Conservation (phyloP, 495 filamentous ascomycete species). For the Aspergillus egyptiacus region DNA sequence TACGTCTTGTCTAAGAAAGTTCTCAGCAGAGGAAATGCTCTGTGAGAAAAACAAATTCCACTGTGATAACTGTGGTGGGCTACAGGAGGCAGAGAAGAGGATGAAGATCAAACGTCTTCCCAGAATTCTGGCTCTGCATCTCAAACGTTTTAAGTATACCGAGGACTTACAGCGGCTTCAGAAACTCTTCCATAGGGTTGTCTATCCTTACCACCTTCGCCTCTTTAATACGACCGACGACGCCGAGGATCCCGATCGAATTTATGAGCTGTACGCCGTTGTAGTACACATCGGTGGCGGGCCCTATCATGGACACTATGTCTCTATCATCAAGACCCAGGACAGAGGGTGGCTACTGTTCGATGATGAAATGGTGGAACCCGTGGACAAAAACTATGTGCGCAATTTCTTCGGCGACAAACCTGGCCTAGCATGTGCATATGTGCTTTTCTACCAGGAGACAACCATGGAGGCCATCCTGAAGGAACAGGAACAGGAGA, state of each 20-base stretch:
- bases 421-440: slow-evolving; percentile 86
- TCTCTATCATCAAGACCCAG: slow-evolving; percentile 95
- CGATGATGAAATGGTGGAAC: slow-evolving; percentile 97
- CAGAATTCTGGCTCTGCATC: slow-evolving; percentile 81
- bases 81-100: slow-evolving; percentile 96
- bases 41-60: slow-evolving; percentile 98
- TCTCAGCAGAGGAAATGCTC: slow-evolving; percentile 97
- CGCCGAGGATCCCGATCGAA: slow-evolving; percentile 85
- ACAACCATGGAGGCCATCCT: slow-evolving; percentile 85
- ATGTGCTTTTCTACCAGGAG: slow-evolving; percentile 97
- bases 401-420: slow-evolving; percentile 95
- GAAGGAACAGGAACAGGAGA: slow-evolving; percentile 76
- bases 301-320: slow-evolving; percentile 96
- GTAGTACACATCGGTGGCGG: slow-evolving; percentile 99
- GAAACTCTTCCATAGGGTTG: slow-evolving; percentile 94
- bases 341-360: slow-evolving; percentile 94
- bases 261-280: slow-evolving; percentile 96
- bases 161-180: slow-evolving; percentile 89
- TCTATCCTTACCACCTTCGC: slow-evolving; percentile 92
- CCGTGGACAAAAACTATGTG: slow-evolving; percentile 95
- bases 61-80: slow-evolving; percentile 91
- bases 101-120: slow-evolving; percentile 98
- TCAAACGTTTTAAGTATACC: slow-evolving; percentile 97
- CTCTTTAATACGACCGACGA: slow-evolving; percentile 98
- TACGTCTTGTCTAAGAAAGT: slow-evolving; percentile 88